These are phyloP conservation scores for Mrakia hoshinonis DNA, from an alignment of 768 basidiomycete species.

Conservation along the genomic window DNA sequence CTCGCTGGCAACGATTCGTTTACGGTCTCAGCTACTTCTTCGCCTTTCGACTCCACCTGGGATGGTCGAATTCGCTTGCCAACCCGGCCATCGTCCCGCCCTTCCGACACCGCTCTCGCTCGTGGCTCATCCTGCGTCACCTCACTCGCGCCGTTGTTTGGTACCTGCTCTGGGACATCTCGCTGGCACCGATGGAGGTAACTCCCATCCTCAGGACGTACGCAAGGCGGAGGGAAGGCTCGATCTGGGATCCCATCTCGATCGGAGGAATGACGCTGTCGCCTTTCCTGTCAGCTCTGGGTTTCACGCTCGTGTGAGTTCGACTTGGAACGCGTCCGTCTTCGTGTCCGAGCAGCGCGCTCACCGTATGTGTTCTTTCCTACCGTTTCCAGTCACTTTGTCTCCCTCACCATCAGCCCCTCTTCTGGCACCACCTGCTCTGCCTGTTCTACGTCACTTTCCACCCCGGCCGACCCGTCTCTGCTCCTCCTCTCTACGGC, in stretches of 20 bases:
- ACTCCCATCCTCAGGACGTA: neutral
- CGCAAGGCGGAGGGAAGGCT: neutral
- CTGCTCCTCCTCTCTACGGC: neutral
- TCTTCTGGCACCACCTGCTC: neutral
- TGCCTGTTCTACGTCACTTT: neutral
- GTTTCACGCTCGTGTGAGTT: neutral
- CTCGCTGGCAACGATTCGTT: neutral
- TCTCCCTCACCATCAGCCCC: neutral
- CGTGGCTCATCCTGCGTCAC: neutral
- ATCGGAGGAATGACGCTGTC: neutral
- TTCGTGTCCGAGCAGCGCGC: neutral
- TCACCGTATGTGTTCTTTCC: neutral
- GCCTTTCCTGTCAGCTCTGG: neutral
- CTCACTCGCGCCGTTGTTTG: neutral
- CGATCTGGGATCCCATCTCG: neutral
- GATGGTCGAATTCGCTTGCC: neutral
- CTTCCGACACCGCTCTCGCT: neutral
- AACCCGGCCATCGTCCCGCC: neutral
- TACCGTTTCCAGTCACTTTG: neutral
- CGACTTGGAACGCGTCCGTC: neutral
- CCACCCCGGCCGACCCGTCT: neutral
- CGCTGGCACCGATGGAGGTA: neutral
- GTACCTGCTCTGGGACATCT: neutral
- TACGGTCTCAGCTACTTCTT: neutral
- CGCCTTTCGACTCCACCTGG: slow-evolving; percentile 1